Evolutionary conservation across 1,284 basidiomycete species (phyloP).

Genomic region (Ceratobasidium sp.): DNA sequence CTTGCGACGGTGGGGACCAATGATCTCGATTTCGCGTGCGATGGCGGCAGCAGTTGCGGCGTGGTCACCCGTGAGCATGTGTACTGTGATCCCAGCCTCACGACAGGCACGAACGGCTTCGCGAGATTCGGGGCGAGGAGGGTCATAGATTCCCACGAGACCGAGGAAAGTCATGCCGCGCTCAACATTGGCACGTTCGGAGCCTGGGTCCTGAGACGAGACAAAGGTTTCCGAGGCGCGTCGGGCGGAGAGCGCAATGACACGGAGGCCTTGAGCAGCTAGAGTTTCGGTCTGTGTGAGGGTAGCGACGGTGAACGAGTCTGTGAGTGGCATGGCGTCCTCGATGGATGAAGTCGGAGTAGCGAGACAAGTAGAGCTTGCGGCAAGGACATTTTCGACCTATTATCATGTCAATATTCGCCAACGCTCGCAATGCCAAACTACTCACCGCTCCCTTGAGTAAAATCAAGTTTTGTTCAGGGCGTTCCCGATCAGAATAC

Average conservation of each 20-base stretch:
- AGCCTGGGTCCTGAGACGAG: slow-evolving; percentile 42
- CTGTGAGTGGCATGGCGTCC: slow-evolving; percentile 45
- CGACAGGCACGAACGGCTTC: slow-evolving; percentile 87
- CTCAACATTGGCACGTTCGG: slow-evolving; percentile 66
- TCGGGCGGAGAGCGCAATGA: slow-evolving; percentile 53
- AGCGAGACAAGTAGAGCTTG: slow-evolving; percentile 53
- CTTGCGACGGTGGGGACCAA: too few species aligned
- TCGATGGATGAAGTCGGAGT: too few species aligned
- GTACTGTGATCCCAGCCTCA: slow-evolving; percentile 89
- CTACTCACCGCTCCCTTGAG: slow-evolving; percentile 69
- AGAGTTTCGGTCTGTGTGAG: slow-evolving; percentile 59
- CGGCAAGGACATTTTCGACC: slow-evolving; percentile 65
- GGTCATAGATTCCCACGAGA: slow-evolving; percentile 71
- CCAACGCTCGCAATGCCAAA: slow-evolving; percentile 57
- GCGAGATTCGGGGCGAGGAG: slow-evolving; percentile 75
- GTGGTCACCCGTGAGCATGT: slow-evolving; percentile 42
- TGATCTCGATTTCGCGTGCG: slow-evolving; percentile 58
- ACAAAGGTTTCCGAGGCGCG: slow-evolving; percentile 46
- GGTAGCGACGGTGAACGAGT: slow-evolving; percentile 52
- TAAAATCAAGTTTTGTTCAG: slow-evolving; percentile 50
- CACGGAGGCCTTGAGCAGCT: slow-evolving; percentile 62
- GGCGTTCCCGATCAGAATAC: slow-evolving; percentile 44
- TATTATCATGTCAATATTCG: slow-evolving; percentile 48
- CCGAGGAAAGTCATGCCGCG: slow-evolving; percentile 64
- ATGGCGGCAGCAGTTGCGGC: slow-evolving; percentile 56